These are phyloP conservation scores for Colletotrichum abscissum DNA, from an alignment of 2,329 filamentous ascomycete genomes.

Conservation along the genomic window DNA sequence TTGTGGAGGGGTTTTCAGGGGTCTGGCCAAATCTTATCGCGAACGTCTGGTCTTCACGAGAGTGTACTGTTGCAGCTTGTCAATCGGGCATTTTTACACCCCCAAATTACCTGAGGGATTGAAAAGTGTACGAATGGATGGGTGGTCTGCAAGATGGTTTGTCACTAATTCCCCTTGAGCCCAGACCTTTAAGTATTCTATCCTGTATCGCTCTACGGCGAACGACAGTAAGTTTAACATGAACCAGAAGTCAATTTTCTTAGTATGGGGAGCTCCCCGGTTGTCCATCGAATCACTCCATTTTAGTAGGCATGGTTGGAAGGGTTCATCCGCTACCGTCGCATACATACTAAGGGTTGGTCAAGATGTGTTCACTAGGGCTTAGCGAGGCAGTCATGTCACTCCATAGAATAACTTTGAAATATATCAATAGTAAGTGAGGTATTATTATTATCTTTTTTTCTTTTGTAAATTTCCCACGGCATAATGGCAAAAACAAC, in stretches of 20 bases:
- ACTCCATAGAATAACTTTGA: not conserved
- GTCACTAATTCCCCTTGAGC: not conserved
- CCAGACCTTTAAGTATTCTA: not conserved
- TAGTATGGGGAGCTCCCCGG: not conserved
- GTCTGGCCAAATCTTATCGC: not conserved
- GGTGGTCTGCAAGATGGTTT: not conserved
- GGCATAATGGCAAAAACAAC: too few relatives aligned
- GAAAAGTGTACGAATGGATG: too few relatives aligned
- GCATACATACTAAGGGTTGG: too few relatives aligned
- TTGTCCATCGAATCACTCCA: not conserved
- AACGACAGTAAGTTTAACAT: not conserved
- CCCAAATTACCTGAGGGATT: too few relatives aligned
- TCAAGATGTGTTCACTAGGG: too few relatives aligned
- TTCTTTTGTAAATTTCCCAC: not conserved
- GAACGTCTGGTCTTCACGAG: not conserved
- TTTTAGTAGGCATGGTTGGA: too few relatives aligned
- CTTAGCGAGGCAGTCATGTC: too few relatives aligned
- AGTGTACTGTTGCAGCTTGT: not conserved
- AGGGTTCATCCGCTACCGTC: too few relatives aligned
- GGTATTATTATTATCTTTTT: constrained; percentile 4
- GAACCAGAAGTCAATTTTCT: not conserved
- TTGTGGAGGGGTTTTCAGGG: not conserved
- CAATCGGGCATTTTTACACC: not conserved
- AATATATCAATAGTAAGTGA: not conserved
- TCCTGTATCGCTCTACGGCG: not conserved